Evolutionary conservation across 306 rosid genomes (phyloP).

Genomic region (Gastrolobium bilobum): DNA sequence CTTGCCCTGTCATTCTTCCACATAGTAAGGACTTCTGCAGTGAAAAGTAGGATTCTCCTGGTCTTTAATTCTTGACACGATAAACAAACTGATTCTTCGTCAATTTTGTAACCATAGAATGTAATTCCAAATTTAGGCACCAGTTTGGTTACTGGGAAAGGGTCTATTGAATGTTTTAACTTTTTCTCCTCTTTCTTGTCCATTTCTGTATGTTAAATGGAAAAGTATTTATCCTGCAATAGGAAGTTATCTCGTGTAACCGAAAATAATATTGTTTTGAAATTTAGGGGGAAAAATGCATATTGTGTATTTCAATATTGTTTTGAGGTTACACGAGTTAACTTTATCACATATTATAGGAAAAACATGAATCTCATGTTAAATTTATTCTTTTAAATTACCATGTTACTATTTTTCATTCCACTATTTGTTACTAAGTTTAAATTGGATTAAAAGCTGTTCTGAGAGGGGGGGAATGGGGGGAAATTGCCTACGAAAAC

Average conservation of each 20-base stretch:
- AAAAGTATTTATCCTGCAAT: too few species aligned
- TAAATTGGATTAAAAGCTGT: too few species aligned
- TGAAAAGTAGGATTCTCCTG: slow-evolving; percentile 59
- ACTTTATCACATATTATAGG: too few species aligned
- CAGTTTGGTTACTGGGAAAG: background rate
- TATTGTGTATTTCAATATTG: too few species aligned
- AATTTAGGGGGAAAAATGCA: too few species aligned
- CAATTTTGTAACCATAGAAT: background rate
- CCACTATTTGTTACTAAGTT: background rate
- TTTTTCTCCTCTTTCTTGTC: background rate
- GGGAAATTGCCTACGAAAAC: background rate
- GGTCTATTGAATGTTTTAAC: background rate
- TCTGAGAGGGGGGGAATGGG: too few species aligned
- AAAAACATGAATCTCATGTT: background rate
- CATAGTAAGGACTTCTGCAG: slow-evolving; percentile 51
- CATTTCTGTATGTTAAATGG: background rate
- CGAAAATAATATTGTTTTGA: too few species aligned
- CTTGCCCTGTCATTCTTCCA: slow-evolving; percentile 61
- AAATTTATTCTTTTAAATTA: background rate
- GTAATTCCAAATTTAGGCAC: slow-evolving; percentile 8
- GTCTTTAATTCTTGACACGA: slow-evolving; percentile 61
- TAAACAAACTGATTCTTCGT: slow-evolving; percentile 41
- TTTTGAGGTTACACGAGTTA: too few species aligned
- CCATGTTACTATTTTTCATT: background rate
- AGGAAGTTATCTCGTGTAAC: too few species aligned